A percentile compares a stretch with the other conserved stretches of the same genome.
phyloP scores from a whole-genome alignment of 495 filamentous ascomycete genomes.

The Lasiosphaeriaceae sp. region DNA sequence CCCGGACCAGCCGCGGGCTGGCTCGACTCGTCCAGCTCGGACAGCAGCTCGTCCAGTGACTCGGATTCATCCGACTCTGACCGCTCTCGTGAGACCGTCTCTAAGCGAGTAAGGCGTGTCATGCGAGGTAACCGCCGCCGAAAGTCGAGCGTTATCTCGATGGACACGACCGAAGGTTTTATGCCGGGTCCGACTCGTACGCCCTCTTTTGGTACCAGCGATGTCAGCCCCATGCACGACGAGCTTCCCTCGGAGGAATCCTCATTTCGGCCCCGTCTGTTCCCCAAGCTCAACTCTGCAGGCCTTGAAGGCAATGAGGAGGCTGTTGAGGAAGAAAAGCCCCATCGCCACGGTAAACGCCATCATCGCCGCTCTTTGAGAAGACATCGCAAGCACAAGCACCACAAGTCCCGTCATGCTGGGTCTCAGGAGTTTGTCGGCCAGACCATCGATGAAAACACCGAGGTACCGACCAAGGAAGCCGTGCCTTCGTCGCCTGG shows the following conservation, averaged over 20 bases:
- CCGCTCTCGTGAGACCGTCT: constrained; percentile 64
- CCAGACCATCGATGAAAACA: constrained; percentile 32
- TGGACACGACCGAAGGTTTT: constrained; percentile 45
- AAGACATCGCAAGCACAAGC: constrained; percentile 36
- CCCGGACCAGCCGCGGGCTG: constrained; percentile 81
- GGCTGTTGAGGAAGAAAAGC: constrained; percentile 37
- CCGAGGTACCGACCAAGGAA: constrained; percentile 13
- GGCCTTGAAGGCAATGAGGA: constrained; percentile 28
- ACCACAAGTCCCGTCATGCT: constrained; percentile 14
- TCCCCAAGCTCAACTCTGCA: constrained; percentile 6
- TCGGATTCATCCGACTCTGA: constrained; percentile 60
- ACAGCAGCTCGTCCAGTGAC: constrained; percentile 47
- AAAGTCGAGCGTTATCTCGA: constrained; percentile 70
- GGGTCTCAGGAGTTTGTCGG: constrained; percentile 22
- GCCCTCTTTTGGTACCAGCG: constrained; percentile 34
- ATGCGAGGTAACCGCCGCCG: constrained; percentile 61
- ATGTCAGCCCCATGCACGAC: constrained; percentile 27
- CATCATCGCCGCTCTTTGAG: constrained; percentile 26
- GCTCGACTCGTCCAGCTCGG: constrained; percentile 65
- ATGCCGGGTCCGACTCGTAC: constrained; percentile 25
- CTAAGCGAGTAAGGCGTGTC: constrained; percentile 67
- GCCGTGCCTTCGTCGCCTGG: constrained; percentile 12
- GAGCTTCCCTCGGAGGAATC: constrained; percentile 31
- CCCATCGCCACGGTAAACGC: constrained; percentile 24
- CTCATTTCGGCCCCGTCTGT: constrained; percentile 19